phyloP scores from a whole-genome alignment of 176 grass and related monocot species.

The Oropetium thomaeum region DNA sequence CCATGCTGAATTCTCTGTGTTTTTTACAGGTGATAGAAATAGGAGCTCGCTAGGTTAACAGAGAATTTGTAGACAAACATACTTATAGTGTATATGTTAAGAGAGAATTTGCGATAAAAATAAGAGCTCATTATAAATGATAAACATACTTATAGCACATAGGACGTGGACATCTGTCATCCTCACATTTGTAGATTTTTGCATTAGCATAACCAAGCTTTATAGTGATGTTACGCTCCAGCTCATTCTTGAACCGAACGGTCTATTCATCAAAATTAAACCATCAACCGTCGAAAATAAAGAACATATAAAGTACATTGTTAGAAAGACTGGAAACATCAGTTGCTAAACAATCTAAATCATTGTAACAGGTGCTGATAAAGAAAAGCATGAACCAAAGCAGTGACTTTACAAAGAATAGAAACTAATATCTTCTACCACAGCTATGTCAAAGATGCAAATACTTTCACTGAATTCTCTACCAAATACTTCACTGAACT shows the following conservation, averaged over 20 bases:
- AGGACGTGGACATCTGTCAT: conserved; percentile 80
- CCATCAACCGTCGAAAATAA: not conserved
- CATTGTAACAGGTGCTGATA: not conserved
- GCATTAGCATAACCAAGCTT: conserved; percentile 98
- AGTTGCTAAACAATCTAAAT: not conserved
- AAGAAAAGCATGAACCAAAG: conserved; percentile 8
- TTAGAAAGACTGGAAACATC: not conserved
- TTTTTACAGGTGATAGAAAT: not conserved
- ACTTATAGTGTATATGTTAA: conserved; percentile 72
- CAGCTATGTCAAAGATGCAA: not conserved
- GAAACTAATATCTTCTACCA: not conserved
- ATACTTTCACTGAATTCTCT: too few species aligned
- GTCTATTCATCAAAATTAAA: conserved; percentile 52
- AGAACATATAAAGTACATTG: conserved; percentile 1
- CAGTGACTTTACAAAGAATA: not conserved
- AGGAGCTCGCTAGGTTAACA: not conserved
- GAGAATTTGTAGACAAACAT: conserved; percentile 29
- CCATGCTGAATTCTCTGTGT: not conserved
- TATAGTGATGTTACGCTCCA: conserved; percentile 98
- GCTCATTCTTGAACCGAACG: conserved; percentile 94
- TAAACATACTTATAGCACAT: conserved; percentile 92
- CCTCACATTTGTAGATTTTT: conserved; percentile 95
- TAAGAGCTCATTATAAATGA: not conserved
- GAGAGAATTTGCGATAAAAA: not conserved
- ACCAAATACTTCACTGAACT: not conserved